Percentiles rank a stretch among this genome's conserved stretches.
Conservation (phyloP, 1,139 yeast species). For the Yamadazyma triangularis region DNA sequence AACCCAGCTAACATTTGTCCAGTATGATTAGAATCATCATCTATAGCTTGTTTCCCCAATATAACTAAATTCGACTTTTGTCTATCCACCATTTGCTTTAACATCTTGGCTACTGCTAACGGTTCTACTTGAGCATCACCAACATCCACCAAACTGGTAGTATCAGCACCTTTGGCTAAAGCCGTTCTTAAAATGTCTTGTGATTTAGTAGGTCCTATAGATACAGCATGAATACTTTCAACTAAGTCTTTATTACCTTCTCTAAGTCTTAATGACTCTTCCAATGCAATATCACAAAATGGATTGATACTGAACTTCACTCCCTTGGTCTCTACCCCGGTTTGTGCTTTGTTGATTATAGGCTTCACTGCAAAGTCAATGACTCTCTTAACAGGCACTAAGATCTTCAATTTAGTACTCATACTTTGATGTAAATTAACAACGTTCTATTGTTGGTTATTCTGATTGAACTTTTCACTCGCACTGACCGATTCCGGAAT, state of each 20-base stretch:
- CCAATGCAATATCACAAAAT: conserved; percentile 93
- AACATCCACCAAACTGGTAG: conserved; percentile 76
- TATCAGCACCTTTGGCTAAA: conserved; percentile 91
- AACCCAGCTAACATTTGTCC: conserved; percentile 97
- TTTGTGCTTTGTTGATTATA: conserved; percentile 79
- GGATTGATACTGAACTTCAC: conserved; percentile 94
- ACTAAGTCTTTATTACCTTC: conserved; percentile 69
- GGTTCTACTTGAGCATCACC: conserved; percentile 80
- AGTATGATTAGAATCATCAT: conserved; percentile 90
- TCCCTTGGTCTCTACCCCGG: conserved; percentile 87
- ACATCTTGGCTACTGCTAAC: conserved; percentile 82
- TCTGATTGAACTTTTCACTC: too few relatives aligned
- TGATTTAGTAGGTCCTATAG: conserved; percentile 83
- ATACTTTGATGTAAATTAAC: too few relatives aligned
- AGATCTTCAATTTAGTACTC: conserved; percentile 69
- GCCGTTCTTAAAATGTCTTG: conserved; percentile 88
- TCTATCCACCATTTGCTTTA: conserved; percentile 67
- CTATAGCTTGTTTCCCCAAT: conserved; percentile 95
- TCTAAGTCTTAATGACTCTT: conserved; percentile 80
- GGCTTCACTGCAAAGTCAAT: conserved; percentile 94
- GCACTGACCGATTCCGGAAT: too few relatives aligned
- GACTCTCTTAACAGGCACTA: conserved; percentile 93
- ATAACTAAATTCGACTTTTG: conserved; percentile 74
- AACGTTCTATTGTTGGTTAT: too few relatives aligned
- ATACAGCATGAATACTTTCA: conserved; percentile 83